Base-by-base conservation (phyloP, 1,284 basidiomycete species). In the Boletus sp. region DNA sequence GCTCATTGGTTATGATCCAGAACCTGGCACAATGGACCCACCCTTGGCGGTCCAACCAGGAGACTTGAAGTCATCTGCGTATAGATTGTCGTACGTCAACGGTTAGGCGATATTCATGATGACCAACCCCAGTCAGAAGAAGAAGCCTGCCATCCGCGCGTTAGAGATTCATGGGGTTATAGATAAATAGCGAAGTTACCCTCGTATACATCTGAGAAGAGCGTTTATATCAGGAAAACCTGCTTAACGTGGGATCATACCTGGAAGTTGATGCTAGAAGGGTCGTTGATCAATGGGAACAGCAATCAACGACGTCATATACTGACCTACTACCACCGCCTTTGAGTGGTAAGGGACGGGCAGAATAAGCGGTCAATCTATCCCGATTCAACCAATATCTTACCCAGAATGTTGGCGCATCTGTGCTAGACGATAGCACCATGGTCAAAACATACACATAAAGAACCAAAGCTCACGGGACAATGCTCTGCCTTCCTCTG, bases 1-100 rank as follows among this genome's bases (percentile, higher is more conserved):
- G n/a, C 12, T 22, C 38, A 29, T 48, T 8, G 54, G 34, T 33
- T 26, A 20, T 27, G 44, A 22, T n/a, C 22, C n/a, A 16, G 32
- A 36, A 49, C n/a, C 29, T 35, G 30, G 33, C 17, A 40, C n/a
- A 49, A 45, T 51, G 37, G 13, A 51, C 68, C 32, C 44, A 80
- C 80, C 80, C 63, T 82, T 71, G 14, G 76, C 75, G 9, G 73
- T 78, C 84, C 81, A 85, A 40, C 84, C 84, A 47, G 77, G 76
- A 29, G 74, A 74, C 71, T 85, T 85, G 73, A 86, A 87, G 64
- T 85, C 83, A 61, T 86, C 82, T 84, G 51, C 34, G 41, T 41
- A 34, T 26, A 25, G 25, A 29, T 34, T 13, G 17, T 60, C 8
- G 9, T 27, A 38, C 27, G 8, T 23, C 6, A n/a, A 13, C 6